phyloP scores from a whole-genome alignment of 2,329 filamentous ascomycete genomes.

The Alternaria triticina region DNA sequence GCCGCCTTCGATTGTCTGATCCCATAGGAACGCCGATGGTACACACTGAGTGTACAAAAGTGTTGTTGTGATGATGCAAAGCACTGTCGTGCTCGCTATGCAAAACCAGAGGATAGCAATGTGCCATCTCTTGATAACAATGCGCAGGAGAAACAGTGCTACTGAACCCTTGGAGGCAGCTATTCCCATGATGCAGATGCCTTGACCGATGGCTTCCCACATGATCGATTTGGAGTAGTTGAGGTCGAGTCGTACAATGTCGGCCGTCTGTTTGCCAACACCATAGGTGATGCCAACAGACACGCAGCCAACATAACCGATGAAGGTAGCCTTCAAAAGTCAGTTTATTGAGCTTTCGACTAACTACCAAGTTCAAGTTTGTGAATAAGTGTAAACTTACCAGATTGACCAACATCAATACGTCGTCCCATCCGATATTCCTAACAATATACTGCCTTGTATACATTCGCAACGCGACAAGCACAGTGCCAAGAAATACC shows the following conservation, averaged over 20 bases:
- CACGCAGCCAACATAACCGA: constrained; percentile 33
- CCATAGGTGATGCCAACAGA: constrained; percentile 35
- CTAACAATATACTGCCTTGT: constrained; percentile 36
- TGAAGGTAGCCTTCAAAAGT: constrained; percentile 26
- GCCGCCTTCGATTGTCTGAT: constrained; percentile 30
- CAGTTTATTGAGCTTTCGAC: background rate
- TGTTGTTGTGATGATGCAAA: constrained; percentile 35
- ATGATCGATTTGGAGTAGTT: constrained; percentile 40
- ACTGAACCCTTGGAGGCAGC: constrained; percentile 39
- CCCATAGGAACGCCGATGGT: constrained; percentile 36
- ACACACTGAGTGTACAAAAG: constrained; percentile 38
- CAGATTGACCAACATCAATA: constrained; percentile 36
- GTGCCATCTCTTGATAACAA: constrained; percentile 39
- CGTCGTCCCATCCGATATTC: constrained; percentile 39
- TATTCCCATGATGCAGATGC: constrained; percentile 41
- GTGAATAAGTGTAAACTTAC: constrained; percentile 14
- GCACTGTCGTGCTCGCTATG: constrained; percentile 31
- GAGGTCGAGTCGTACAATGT: constrained; percentile 19
- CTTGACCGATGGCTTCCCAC: constrained; percentile 41
- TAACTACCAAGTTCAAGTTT: background rate
- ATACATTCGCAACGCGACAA: constrained; percentile 36
- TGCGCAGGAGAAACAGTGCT: constrained; percentile 40
- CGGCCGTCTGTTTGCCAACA: constrained; percentile 35
- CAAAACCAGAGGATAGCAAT: constrained; percentile 40
- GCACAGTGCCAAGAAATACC: constrained; percentile 29